Conservation (phyloP, 1,139 yeast species). For the Scheffersomyces cryptocercus region DNA sequence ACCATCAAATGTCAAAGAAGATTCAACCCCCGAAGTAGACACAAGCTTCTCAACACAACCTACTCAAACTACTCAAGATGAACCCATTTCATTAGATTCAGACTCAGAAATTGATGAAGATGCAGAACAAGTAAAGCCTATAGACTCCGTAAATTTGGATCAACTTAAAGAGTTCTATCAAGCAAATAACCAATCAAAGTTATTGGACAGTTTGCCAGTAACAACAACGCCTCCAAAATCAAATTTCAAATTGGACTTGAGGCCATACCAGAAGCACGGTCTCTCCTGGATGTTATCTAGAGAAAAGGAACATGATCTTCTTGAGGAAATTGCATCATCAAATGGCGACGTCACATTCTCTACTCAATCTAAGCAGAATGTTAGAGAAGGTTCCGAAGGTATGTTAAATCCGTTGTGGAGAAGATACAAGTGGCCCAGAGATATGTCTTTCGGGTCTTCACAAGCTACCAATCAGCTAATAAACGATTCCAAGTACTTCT, state of each 20-base stretch:
- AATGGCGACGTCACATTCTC: conserved; percentile 20
- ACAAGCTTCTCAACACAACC: not conserved
- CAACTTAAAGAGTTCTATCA: conserved; percentile 77
- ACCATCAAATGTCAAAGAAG: not conserved
- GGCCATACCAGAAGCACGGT: conserved; percentile 80
- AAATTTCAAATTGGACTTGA: conserved; percentile 56
- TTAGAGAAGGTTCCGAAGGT: conserved; percentile 42
- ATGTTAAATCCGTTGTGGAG: conserved; percentile 88
- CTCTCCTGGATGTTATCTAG: conserved; percentile 78
- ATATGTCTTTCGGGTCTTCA: conserved; percentile 23
- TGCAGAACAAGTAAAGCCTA: conserved; percentile 22
- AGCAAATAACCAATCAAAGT: conserved; percentile 57
- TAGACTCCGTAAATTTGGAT: conserved; percentile 58
- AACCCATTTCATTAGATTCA: conserved; percentile 9
- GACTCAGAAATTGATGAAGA: conserved; percentile 13
- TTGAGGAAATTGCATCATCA: conserved; percentile 30
- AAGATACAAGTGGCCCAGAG: conserved; percentile 71
- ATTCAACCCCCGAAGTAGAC: not conserved
- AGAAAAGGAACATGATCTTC: conserved; percentile 52
- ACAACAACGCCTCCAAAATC: conserved; percentile 56
- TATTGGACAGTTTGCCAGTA: conserved; percentile 57
- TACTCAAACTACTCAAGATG: conserved; percentile 1
- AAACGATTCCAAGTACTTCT: conserved; percentile 45
- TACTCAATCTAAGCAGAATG: conserved; percentile 27
- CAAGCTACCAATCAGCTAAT: conserved; percentile 1